Base-by-base conservation (phyloP, 495 filamentous ascomycete genomes). In the Tuber borchii region DNA sequence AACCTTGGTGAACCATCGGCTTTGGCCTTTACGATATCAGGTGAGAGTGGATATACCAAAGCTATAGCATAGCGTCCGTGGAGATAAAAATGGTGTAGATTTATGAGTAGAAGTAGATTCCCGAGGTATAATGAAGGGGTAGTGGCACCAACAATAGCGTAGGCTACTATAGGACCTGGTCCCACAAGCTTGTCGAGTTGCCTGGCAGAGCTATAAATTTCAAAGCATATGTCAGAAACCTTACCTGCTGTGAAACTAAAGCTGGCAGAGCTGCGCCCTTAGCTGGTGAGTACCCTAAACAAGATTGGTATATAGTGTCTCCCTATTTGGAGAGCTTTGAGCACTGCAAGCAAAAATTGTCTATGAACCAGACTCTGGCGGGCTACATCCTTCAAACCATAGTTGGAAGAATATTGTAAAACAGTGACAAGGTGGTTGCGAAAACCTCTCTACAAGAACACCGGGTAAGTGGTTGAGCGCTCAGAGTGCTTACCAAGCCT, bases 121-220 rank as follows among this genome's bases (percentile, higher is more conserved):
- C 95, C 95, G 73, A 98, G 86, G 83, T 99, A 96, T 78, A 98
- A 86, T 8, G 94, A 97, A 39, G 89, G 87, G 5, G 95, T 95
- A 0, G 96, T 97, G 17, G 95, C 94, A 80, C 98, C 95, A 71
- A 99, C 87, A 74, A 95, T 96, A 56, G 92, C 91, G 82, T 99
- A 99, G 71, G 90, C 90, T 44, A 92, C 92, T 73, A 92, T 87
- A 75, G 91, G 87, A 81, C 90, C 91, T 48, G 86, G 83, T 10
- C 87, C 90, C 84, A 97, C 88, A 16, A 96, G 82, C 71, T 86
- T 86, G 65, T 93, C 87, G 45, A 98, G 86, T n/a, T 87, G 85
- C 14, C 91, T 87, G 34, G 76, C 73, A 46, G 70, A 51, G 12
- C 90, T 88, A n/a, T n/a, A n/a, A 87, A 34, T 87, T 90, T 75